These are phyloP conservation scores for Talaromyces trachyspermus DNA, from an alignment of 495 filamentous ascomycete genomes.

Conservation along the genomic window DNA sequence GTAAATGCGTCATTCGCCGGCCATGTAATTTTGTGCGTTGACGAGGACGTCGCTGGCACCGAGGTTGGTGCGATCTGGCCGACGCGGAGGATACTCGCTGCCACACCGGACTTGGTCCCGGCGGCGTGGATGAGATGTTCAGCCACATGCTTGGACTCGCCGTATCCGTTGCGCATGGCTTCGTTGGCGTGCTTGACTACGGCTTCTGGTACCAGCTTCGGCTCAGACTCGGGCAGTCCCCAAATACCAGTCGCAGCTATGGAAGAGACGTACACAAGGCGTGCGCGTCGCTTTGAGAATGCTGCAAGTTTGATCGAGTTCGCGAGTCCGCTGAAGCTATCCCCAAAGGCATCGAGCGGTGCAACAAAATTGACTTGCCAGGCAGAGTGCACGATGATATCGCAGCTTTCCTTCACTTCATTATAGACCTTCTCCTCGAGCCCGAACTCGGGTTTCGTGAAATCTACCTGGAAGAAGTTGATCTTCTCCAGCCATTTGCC, in stretches of 20 bases:
- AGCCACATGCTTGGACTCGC: conserved; percentile 43
- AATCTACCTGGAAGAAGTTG: conserved; percentile 43
- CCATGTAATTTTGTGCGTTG: too few relatives aligned
- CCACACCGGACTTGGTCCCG: conserved; percentile 26
- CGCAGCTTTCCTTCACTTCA: conserved; percentile 26
- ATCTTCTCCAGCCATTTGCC: conserved; percentile 8
- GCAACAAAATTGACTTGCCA: conserved; percentile 60
- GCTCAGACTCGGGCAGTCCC: conserved; percentile 3
- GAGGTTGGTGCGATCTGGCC: conserved; percentile 39
- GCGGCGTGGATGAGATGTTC: conserved; percentile 43
- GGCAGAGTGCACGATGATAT: conserved; percentile 53
- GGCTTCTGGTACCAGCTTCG: conserved; percentile 30
- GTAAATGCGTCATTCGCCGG: background rate
- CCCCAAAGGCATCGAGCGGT: conserved; percentile 46
- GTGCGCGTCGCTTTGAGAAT: background rate
- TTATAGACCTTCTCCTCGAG: conserved; percentile 29
- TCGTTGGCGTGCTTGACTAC: conserved; percentile 30
- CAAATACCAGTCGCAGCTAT: background rate
- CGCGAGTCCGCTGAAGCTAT: conserved; percentile 11
- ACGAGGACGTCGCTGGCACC: background rate
- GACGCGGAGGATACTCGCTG: conserved; percentile 39
- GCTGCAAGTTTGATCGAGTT: background rate
- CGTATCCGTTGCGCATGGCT: conserved; percentile 39
- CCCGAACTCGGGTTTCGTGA: conserved; percentile 39
- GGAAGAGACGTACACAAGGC: background rate